These are phyloP conservation scores for Paraglomus occultum DNA, from an alignment of 192 early-diverging fungal genomes.

Conservation along the genomic window DNA sequence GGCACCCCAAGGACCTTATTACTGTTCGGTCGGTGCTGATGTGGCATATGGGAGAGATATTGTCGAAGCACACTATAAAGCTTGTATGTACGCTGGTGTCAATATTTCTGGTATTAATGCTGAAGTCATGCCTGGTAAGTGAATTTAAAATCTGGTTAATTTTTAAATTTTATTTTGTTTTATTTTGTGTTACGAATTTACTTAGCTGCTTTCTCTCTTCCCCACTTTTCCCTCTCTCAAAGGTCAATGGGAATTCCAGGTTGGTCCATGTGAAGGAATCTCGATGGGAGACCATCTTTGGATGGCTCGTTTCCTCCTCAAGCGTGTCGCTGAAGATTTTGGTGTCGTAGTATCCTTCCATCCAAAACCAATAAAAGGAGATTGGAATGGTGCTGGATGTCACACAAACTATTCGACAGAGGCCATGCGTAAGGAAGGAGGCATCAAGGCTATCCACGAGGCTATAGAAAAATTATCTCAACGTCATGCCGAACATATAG, in stretches of 20 bases:
- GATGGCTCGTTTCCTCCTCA: constrained; percentile 49
- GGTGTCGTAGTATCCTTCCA: constrained; percentile 52
- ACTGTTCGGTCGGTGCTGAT: constrained; percentile 54
- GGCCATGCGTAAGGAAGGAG: constrained; percentile 50
- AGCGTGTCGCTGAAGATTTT: constrained; percentile 60
- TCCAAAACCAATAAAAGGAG: constrained; percentile 58
- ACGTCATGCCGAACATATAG: constrained; percentile 50
- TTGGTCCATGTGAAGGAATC: constrained; percentile 57
- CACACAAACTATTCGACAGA: constrained; percentile 55
- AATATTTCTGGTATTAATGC: constrained; percentile 56
- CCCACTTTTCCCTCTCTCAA: not conserved
- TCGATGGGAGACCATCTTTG: constrained; percentile 56
- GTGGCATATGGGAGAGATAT: constrained; percentile 55
- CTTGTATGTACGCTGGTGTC: constrained; percentile 55
- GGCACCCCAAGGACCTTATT: constrained; percentile 55
- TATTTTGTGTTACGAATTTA: not conserved
- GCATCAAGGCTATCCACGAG: constrained; percentile 47
- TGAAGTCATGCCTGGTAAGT: constrained; percentile 48
- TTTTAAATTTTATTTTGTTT: not conserved
- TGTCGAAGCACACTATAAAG: constrained; percentile 57
- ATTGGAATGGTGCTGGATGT: constrained; percentile 61
- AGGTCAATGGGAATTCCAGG: constrained; percentile 56
- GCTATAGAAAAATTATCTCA: constrained; percentile 51
- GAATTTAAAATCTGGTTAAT: not conserved
- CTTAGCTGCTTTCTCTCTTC: too few species aligned